Conservation (phyloP, 2,329 filamentous ascomycete genomes). For the Aspergillus jensenii region DNA sequence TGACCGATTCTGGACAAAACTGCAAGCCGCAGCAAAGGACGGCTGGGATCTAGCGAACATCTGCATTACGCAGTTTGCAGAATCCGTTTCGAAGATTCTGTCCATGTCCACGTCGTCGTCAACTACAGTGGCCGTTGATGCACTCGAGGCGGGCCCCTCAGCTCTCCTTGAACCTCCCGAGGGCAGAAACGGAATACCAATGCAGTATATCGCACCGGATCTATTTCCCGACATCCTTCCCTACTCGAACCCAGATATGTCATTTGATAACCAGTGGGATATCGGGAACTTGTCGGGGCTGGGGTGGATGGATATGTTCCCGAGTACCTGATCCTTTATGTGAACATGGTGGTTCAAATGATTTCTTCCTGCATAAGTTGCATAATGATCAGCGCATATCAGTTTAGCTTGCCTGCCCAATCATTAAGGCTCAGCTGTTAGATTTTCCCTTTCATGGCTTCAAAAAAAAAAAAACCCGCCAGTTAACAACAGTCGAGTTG, state of each 20-base stretch:
- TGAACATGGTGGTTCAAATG: too few species aligned
- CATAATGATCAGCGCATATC: too few species aligned
- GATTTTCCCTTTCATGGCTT: too few species aligned
- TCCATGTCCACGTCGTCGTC: background rate
- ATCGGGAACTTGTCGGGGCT: slow-evolving; percentile 10
- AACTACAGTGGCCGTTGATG: background rate
- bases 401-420: too few species aligned
- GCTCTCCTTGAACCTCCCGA: slow-evolving; percentile 1
- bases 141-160: background rate
- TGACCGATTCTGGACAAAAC: background rate
- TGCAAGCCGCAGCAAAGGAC: slow-evolving; percentile 16
- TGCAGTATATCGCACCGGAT: slow-evolving; percentile 2
- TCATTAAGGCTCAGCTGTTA: too few species aligned
- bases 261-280: slow-evolving; percentile 17
- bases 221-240: slow-evolving; percentile 16
- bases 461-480: background rate
- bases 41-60: slow-evolving; percentile 23
- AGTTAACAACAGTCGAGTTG: slow-evolving; percentile 24
- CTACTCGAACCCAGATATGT: slow-evolving; percentile 14
- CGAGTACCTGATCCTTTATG: too few species aligned
- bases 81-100: slow-evolving; percentile 17
- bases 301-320: slow-evolving; percentile 12
- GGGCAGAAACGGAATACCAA: background rate
- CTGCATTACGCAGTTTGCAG: slow-evolving; percentile 20
- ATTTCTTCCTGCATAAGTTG: too few species aligned